These are phyloP conservation scores for Quercus cerris DNA, from an alignment of 306 rosid genomes.

Conservation along the genomic window DNA sequence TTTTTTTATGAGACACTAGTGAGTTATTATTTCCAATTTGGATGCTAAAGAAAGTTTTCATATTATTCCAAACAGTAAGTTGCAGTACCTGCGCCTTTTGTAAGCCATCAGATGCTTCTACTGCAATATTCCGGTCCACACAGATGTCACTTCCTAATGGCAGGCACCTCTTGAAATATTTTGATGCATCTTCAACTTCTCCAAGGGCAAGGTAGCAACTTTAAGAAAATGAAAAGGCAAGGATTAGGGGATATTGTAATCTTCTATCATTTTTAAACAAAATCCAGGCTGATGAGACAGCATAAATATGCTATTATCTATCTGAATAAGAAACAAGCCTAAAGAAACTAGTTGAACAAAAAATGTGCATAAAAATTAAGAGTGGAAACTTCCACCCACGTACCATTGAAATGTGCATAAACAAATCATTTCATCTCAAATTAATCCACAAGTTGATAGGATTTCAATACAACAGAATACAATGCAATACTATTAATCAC, in stretches of 20 bases:
- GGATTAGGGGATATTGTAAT: slow-evolving; percentile 9
- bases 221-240: slow-evolving; percentile 12
- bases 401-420: neutral
- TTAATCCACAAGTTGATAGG: neutral
- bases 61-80: slow-evolving; percentile 1
- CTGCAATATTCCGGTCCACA: slow-evolving; percentile 75
- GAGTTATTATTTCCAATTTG: neutral
- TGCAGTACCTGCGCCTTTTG: slow-evolving; percentile 76
- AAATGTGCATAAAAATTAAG: neutral
- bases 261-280: neutral
- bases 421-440: neutral
- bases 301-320: neutral
- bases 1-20: neutral
- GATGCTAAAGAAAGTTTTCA: neutral
- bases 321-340: neutral
- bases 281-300: neutral
- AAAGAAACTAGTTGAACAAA: neutral
- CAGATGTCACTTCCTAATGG: slow-evolving; percentile 67
- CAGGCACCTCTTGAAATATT: slow-evolving; percentile 77
- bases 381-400: neutral
- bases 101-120: slow-evolving; percentile 95
- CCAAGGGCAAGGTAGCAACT: slow-evolving; percentile 93
- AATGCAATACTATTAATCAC: neutral
- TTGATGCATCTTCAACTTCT: slow-evolving; percentile 74
- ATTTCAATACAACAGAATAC: neutral